phyloP scores from a whole-genome alignment of 768 basidiomycete species.

The Amanita pseudoporphyria region DNA sequence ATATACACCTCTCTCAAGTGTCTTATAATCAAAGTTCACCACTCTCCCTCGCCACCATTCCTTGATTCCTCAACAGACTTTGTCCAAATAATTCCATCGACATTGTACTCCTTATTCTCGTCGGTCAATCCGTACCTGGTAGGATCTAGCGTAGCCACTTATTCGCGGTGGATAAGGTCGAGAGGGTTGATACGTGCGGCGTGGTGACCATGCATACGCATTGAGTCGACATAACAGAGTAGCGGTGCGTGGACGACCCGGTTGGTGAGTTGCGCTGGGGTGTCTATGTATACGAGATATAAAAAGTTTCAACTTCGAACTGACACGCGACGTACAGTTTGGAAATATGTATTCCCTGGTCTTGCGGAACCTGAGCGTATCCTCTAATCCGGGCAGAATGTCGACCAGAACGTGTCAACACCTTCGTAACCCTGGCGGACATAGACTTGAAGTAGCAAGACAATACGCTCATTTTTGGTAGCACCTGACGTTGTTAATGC shows the following conservation, averaged over 20 bases:
- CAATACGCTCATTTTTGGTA: too few relatives aligned
- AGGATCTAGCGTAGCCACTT: slow-evolving; percentile 67
- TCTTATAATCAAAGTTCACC: slow-evolving; percentile 63
- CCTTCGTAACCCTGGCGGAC: too few relatives aligned
- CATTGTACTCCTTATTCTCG: slow-evolving; percentile 44
- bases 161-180: slow-evolving; percentile 79
- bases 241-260: slow-evolving; percentile 66
- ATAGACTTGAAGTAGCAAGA: too few relatives aligned
- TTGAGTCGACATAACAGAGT: slow-evolving; percentile 81
- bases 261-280: slow-evolving; percentile 53
- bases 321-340: slow-evolving; percentile 46
- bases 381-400: slow-evolving; percentile 9
- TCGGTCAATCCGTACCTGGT: slow-evolving; percentile 65
- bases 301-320: background rate
- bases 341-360: slow-evolving; percentile 52
- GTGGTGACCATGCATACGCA: slow-evolving; percentile 79
- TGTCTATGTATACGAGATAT: slow-evolving; percentile 34
- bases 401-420: background rate
- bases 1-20: slow-evolving; percentile 73
- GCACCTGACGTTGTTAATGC: too few relatives aligned
- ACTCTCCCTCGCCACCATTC: slow-evolving; percentile 23
- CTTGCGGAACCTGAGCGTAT: slow-evolving; percentile 72
- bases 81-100: slow-evolving; percentile 80
- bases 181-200: slow-evolving; percentile 84
- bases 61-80: slow-evolving; percentile 28